These are phyloP conservation scores for Euphorbia pulcherrima DNA, from an alignment of 345 rosid genomes.

Conservation along the genomic window DNA sequence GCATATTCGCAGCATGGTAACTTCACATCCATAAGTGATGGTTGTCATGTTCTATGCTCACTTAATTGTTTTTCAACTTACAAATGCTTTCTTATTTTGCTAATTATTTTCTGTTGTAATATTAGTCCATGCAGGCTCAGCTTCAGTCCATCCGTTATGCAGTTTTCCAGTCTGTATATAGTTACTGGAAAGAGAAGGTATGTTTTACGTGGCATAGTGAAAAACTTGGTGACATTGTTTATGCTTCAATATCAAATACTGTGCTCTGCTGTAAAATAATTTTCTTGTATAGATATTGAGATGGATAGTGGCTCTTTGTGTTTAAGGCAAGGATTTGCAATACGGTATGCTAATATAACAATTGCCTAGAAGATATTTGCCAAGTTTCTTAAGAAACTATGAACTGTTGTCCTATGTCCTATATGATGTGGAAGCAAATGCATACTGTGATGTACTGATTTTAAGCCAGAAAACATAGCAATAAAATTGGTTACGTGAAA, in stretches of 20 bases:
- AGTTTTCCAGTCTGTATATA: conserved; percentile 65
- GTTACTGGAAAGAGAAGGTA: conserved; percentile 96
- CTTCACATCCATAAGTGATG: background rate
- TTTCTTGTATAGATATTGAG: background rate
- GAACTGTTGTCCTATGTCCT: background rate
- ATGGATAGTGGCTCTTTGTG: background rate
- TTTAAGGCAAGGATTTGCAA: background rate
- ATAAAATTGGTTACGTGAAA: background rate
- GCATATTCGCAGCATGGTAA: background rate
- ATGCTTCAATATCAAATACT: background rate
- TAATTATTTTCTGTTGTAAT: conserved; percentile 16
- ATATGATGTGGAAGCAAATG: background rate
- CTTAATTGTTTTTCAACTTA: background rate
- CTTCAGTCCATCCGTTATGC: conserved; percentile 45
- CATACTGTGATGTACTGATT: background rate
- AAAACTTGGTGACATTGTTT: conserved; percentile 11
- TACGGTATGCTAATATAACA: background rate
- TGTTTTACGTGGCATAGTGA: background rate
- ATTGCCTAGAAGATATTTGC: background rate
- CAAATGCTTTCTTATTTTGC: conserved; percentile 5
- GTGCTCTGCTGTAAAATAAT: conserved; percentile 2
- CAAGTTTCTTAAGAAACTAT: background rate
- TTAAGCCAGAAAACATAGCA: background rate
- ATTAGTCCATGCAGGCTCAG: conserved; percentile 71
- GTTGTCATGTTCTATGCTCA: background rate